phyloP scores from a whole-genome alignment of 1,284 basidiomycete genomes.

The Fomitiporia mediterranea region DNA sequence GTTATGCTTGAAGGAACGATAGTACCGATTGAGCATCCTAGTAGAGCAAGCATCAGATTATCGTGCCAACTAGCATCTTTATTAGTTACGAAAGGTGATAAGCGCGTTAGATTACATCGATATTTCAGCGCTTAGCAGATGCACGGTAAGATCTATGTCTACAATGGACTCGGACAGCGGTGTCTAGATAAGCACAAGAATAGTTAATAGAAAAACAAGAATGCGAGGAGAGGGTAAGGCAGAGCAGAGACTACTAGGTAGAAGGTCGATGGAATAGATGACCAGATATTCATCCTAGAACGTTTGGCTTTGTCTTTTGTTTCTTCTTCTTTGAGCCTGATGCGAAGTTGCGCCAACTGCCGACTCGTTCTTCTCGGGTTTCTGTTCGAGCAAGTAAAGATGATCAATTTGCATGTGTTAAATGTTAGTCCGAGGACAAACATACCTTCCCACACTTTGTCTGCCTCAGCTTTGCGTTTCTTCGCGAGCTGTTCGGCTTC shows the following conservation, averaged over 20 bases:
- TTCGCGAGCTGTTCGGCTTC: slow-evolving; percentile 68
- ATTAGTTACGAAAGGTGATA: too few species aligned
- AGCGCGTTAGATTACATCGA: too few species aligned
- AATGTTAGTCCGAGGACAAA: too few species aligned
- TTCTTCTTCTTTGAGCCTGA: slow-evolving; percentile 68
- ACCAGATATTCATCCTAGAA: slow-evolving; percentile 3
- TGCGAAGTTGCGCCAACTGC: slow-evolving; percentile 70
- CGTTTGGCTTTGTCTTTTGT: slow-evolving; percentile 56
- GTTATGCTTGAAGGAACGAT: too few species aligned
- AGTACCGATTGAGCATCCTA: too few species aligned
- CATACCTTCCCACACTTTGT: slow-evolving; percentile 77
- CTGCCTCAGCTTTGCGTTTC: slow-evolving; percentile 81
- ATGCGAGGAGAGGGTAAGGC: not conserved
- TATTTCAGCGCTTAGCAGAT: too few species aligned
- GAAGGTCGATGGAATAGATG: too few species aligned
- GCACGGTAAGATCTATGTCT: not conserved
- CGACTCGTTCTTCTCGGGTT: slow-evolving; percentile 74
- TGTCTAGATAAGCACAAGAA: not conserved
- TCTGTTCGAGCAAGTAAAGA: slow-evolving; percentile 39
- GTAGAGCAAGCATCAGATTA: too few species aligned
- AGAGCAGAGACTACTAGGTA: not conserved
- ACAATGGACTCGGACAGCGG: not conserved
- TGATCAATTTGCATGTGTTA: not conserved
- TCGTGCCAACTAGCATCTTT: too few species aligned
- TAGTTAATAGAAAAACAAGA: not conserved